Conservation (phyloP, 2,329 filamentous ascomycete genomes). For the Fusarium citri region DNA sequence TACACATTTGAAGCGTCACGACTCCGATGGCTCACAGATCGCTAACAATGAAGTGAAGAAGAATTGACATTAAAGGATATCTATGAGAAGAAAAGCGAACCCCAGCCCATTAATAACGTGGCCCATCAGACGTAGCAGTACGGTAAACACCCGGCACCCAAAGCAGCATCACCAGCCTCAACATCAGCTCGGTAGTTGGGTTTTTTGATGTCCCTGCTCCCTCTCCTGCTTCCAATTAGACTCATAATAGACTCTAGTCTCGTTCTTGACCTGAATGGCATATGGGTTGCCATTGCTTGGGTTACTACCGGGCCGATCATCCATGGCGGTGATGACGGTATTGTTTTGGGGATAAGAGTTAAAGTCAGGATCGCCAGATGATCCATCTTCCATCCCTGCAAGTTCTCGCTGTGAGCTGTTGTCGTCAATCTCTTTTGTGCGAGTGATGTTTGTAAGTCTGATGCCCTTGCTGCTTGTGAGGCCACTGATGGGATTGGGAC, state of each 20-base stretch:
- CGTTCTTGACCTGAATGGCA: conserved; percentile 35
- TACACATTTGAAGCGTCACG: not conserved
- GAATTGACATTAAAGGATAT: not conserved
- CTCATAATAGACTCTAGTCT: conserved; percentile 32
- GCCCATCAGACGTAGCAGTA: not conserved
- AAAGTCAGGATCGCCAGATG: conserved; percentile 28
- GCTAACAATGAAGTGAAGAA: not conserved
- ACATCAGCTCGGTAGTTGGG: too few species aligned
- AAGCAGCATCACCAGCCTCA: not conserved
- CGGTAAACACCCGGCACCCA: not conserved
- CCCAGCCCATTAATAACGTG: not conserved
- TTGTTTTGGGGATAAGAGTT: conserved; percentile 12
- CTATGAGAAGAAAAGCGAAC: not conserved
- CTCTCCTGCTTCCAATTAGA: not conserved
- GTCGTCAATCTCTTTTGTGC: conserved; percentile 28
- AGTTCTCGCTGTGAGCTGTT: conserved; percentile 32
- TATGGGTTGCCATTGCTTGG: not conserved
- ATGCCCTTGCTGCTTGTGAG: conserved; percentile 32
- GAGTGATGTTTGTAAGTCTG: conserved; percentile 22
- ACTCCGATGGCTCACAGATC: not conserved
- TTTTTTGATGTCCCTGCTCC: too few species aligned
- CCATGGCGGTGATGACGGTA: conserved; percentile 10
- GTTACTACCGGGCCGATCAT: conserved; percentile 5
- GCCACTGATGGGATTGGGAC: conserved; percentile 29
- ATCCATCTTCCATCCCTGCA: conserved; percentile 29